These are phyloP conservation scores for Trichoderma parareesei DNA, from an alignment of 495 filamentous ascomycete genomes.

Conservation along the genomic window DNA sequence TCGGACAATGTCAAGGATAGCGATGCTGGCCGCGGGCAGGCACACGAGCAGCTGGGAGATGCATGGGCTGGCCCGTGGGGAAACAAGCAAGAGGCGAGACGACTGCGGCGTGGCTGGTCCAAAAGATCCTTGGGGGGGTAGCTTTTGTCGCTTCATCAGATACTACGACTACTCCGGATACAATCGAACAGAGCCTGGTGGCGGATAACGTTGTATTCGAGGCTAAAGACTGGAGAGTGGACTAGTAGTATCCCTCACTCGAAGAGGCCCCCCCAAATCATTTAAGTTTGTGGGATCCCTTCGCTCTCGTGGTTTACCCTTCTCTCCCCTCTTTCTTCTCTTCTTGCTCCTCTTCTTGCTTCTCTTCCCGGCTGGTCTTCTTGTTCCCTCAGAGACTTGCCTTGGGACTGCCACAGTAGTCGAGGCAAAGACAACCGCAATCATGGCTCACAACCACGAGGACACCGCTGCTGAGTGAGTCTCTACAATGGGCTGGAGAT, in stretches of 20 bases:
- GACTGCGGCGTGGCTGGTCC: neutral
- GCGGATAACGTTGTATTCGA: constrained; percentile 4
- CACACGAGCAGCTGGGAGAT: neutral
- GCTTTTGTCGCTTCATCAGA: neutral
- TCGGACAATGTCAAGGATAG: neutral
- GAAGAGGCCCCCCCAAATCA: neutral
- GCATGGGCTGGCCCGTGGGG: constrained; percentile 1
- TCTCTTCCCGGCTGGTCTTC: neutral
- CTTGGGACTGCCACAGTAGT: neutral
- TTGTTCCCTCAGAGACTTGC: neutral
- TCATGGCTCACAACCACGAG: constrained; percentile 9
- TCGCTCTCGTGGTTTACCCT: neutral
- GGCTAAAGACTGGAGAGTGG: neutral
- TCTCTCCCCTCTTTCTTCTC: neutral
- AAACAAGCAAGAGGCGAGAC: neutral
- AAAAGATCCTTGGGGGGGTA: neutral
- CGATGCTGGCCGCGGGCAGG: constrained; percentile 2
- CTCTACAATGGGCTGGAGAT: neutral
- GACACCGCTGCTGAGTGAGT: constrained; percentile 9
- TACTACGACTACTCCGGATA: neutral
- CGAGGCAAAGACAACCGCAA: neutral
- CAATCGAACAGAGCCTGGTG: neutral
- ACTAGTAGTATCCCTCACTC: neutral
- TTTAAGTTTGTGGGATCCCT: neutral
- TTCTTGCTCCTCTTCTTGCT: neutral